Evolutionary conservation across 768 basidiomycete genomes (phyloP), one percentile per base, ranked within the genome.

Genomic region (Mycena rebaudengoi): DNA sequence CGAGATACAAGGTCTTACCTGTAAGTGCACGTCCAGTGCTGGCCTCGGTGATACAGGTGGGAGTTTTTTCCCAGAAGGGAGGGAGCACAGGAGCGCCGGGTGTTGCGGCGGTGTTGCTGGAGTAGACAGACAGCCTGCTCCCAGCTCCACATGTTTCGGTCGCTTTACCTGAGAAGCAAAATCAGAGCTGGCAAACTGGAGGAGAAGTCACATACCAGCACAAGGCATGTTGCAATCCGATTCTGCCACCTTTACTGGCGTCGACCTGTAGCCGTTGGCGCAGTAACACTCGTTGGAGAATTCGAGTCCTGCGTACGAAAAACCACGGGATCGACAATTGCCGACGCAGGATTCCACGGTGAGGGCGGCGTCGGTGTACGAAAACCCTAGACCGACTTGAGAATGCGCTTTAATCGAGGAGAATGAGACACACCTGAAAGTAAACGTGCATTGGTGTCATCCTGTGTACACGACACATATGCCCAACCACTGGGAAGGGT

Each of bases 331-430:
- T 40, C 48, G 7, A 45, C 63, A 64, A 0, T 56, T 64, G 20
- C 37, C 18, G 23, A 59, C 25, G 39, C 63, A 64, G 5, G 44
- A 48, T 35, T 64, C 57, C 16, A 64, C 63, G 25, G 63, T 64
- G 32, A 64, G 50, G 32, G 40, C 28, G 13, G 32, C 20, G 26
- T 37, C 59, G 13, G 50, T 52, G 50, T 52, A 64, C 2, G 56
- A 23, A 32, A 53, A 64, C 29, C 56, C 62, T 64, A 29, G 10
- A 26, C 23, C 23, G 1, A 29, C 32, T n/a, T 41, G 7, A 59
- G 57, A 26, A 11, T 28, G n/a, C 8, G 5, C 32, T 14, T 33
- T 2, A 7, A 16, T 20, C 7, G 25, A 23, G 11, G 2, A 21
- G 8, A 50, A 37, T 8, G 23, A 16, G 12, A 40, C 37, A 18